Conservation (phyloP, 2,329 filamentous ascomycete species). For the Lomentospora prolificans region DNA sequence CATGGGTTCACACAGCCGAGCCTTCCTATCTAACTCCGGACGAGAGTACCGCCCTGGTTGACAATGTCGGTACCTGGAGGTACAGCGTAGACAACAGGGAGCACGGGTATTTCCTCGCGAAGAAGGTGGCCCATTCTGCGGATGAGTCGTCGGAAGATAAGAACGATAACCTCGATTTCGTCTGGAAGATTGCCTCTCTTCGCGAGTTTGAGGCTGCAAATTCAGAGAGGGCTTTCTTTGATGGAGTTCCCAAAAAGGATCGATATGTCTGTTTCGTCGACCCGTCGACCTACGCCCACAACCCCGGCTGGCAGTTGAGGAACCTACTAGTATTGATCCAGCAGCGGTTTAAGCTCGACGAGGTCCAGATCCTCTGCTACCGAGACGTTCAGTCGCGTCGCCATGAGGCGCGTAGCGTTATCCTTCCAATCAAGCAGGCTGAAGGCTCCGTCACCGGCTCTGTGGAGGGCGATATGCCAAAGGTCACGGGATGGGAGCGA, state of each 20-base stretch:
- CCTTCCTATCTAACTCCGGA: slow-evolving; percentile 47
- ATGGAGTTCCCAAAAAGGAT: slow-evolving; percentile 59
- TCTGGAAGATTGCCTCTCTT: slow-evolving; percentile 70
- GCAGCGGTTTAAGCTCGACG: slow-evolving; percentile 66
- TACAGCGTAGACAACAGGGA: slow-evolving; percentile 73
- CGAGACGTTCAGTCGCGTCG: slow-evolving; percentile 69
- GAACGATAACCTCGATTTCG: slow-evolving; percentile 45
- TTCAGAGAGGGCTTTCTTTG: slow-evolving; percentile 63
- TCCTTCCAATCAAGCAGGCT: slow-evolving; percentile 57
- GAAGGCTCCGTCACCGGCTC: slow-evolving; percentile 25
- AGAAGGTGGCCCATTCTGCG: slow-evolving; percentile 44
- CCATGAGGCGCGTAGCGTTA: slow-evolving; percentile 72
- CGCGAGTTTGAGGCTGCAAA: slow-evolving; percentile 54
- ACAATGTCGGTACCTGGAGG: slow-evolving; percentile 78
- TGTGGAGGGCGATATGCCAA: slow-evolving; percentile 54
- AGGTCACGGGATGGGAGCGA: slow-evolving; percentile 88
- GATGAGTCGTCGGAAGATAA: slow-evolving; percentile 40
- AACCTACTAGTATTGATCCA: slow-evolving; percentile 81
- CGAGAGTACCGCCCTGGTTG: slow-evolving; percentile 72
- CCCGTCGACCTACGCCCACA: slow-evolving; percentile 78
- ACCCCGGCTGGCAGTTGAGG: slow-evolving; percentile 85
- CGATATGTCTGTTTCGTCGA: slow-evolving; percentile 82
- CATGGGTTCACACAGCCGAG: slow-evolving; percentile 58
- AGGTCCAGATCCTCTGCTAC: slow-evolving; percentile 81
- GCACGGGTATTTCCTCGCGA: slow-evolving; percentile 92